phyloP scores from a whole-genome alignment of 1,284 basidiomycete genomes.

The Microbotryum lychnidis-dioicae region DNA sequence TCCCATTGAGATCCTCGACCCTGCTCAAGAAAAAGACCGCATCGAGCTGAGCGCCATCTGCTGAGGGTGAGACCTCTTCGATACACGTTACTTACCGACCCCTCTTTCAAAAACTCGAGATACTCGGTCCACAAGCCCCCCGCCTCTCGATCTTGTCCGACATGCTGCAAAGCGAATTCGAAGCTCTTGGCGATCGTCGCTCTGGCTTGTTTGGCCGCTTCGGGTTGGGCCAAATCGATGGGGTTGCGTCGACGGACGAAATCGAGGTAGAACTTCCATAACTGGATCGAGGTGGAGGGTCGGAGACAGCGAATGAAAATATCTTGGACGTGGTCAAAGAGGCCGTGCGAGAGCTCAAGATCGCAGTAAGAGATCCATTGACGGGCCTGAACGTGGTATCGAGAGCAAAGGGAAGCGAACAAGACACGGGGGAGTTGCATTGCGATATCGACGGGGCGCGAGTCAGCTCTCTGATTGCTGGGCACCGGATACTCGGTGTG shows the following conservation, averaged over 20 bases:
- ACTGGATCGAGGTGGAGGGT: conserved; percentile 70
- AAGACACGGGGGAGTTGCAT: not conserved
- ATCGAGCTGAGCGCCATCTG: not conserved
- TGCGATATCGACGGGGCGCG: too few relatives aligned
- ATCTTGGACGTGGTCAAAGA: conserved; percentile 62
- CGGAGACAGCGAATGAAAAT: conserved; percentile 74
- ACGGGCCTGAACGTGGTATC: conserved; percentile 33
- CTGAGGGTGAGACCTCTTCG: too few relatives aligned
- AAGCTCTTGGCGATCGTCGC: conserved; percentile 77
- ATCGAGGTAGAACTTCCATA: conserved; percentile 77
- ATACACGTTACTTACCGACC: conserved; percentile 51
- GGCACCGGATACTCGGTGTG: too few relatives aligned
- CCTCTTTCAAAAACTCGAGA: conserved; percentile 73
- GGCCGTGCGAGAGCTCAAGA: conserved; percentile 62
- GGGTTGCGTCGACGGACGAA: conserved; percentile 61
- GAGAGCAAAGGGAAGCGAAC: not conserved
- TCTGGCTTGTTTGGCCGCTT: conserved; percentile 51
- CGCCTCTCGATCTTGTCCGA: conserved; percentile 60
- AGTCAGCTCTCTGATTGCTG: too few relatives aligned
- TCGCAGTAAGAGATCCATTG: conserved; percentile 41
- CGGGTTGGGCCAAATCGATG: conserved; percentile 42
- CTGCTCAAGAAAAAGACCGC: conserved; percentile 39
- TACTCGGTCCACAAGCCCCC: conserved; percentile 55
- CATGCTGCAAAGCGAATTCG: conserved; percentile 83
- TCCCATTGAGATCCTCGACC: conserved; percentile 74